These are phyloP conservation scores for Trametes polyzona DNA, from an alignment of 1,284 basidiomycete species.

Conservation along the genomic window DNA sequence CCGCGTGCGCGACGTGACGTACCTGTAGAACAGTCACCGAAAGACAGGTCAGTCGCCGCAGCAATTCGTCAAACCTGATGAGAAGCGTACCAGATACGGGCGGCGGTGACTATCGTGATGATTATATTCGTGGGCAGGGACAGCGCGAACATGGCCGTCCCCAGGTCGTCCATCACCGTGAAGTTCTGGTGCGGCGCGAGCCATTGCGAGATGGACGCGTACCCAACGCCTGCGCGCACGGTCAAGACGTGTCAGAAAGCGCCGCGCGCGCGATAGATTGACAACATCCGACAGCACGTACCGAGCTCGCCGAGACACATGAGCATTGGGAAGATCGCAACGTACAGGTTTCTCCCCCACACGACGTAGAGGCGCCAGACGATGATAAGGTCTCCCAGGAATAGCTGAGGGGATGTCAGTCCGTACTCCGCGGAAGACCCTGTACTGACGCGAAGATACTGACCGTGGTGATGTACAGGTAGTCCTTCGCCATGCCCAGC, in stretches of 20 bases:
- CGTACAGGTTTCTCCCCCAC: background rate
- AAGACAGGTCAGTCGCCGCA: no score
- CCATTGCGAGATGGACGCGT: background rate
- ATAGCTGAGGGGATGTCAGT: background rate
- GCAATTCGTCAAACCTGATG: background rate
- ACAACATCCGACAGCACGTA: background rate
- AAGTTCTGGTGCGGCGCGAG: background rate
- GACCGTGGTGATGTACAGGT: slow-evolving; percentile 13
- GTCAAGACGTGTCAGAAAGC: background rate
- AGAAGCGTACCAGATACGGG: background rate
- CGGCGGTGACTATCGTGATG: background rate
- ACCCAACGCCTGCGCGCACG: background rate
- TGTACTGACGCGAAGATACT: background rate
- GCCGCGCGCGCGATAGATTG: no score
- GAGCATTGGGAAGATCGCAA: background rate
- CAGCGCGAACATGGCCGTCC: background rate
- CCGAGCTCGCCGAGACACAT: background rate
- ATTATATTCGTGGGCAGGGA: slow-evolving; percentile 2
- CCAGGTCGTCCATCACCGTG: background rate
- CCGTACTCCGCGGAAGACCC: no score
- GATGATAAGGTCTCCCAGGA: slow-evolving; percentile 1
- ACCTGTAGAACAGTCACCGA: background rate
- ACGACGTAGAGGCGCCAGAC: slow-evolving; percentile 5
- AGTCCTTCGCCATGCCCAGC: slow-evolving; percentile 10
- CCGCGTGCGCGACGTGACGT: background rate